Percentiles rank a stretch among this genome's conserved stretches.
Evolutionary conservation across 164 flowering plant species (phyloP).

Genomic region (Malania oleifera): DNA sequence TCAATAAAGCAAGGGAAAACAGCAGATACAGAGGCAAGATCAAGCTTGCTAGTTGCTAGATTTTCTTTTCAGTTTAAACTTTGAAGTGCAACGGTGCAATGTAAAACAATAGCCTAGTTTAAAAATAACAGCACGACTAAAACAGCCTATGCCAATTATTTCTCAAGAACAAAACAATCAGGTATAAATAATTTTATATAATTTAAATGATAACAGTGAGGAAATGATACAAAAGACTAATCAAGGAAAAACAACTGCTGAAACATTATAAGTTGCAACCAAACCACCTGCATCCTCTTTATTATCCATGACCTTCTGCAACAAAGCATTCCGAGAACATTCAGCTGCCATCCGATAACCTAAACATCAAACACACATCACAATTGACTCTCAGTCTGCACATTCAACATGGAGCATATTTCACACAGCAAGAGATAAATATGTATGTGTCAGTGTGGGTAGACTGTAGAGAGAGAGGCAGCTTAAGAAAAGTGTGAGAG

Average conservation of each 20-base stretch:
- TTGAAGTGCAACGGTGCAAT: too few relatives aligned
- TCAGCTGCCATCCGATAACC: conserved; percentile 95
- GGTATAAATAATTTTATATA: too few relatives aligned
- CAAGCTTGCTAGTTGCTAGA: background rate
- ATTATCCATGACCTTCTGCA: conserved; percentile 70
- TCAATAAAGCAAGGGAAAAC: background rate
- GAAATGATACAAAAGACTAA: background rate
- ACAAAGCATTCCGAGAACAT: conserved; percentile 79
- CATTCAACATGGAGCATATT: too few relatives aligned
- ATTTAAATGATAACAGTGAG: too few relatives aligned
- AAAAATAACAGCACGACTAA: too few relatives aligned
- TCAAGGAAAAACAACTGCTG: background rate
- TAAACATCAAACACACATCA: conserved; percentile 14
- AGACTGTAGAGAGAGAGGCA: too few relatives aligned
- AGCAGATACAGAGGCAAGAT: background rate
- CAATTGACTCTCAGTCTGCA: background rate
- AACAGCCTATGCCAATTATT: too few relatives aligned
- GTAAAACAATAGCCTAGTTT: too few relatives aligned
- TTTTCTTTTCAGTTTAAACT: background rate
- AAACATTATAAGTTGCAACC: background rate
- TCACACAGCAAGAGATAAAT: too few relatives aligned
- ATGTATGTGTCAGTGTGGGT: too few relatives aligned
- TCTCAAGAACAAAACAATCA: too few relatives aligned
- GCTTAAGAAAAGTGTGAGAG: too few relatives aligned
- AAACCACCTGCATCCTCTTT: conserved; percentile 64